Percentiles rank a stretch among this genome's conserved stretches.
Conservation (phyloP, 2,329 filamentous ascomycete genomes). For the Fusarium tricinctum region DNA sequence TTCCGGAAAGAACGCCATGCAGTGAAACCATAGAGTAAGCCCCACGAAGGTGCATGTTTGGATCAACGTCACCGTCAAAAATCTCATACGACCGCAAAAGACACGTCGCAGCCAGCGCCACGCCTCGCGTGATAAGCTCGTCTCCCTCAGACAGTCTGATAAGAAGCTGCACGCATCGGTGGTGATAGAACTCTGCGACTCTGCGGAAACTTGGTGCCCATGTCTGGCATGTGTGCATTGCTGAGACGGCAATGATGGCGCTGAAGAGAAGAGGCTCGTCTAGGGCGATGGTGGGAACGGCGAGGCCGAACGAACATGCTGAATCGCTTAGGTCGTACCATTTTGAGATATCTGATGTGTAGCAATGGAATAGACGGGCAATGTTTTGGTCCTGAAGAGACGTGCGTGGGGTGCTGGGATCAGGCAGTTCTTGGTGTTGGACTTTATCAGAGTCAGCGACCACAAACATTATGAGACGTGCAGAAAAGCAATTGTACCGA, state of each 20-base stretch:
- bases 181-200: conserved; percentile 58
- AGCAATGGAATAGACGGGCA: conserved; percentile 57
- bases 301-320: conserved; percentile 52
- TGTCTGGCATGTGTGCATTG: conserved; percentile 57
- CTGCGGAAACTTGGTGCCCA: conserved; percentile 46
- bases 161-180: conserved; percentile 56
- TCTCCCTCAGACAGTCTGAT: conserved; percentile 55
- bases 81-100: conserved; percentile 65
- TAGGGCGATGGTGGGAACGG: conserved; percentile 56
- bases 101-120: conserved; percentile 62
- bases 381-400: conserved; percentile 52
- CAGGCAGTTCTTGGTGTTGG: conserved; percentile 21
- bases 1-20: conserved; percentile 41
- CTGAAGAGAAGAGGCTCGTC: conserved; percentile 59
- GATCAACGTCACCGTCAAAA: conserved; percentile 58
- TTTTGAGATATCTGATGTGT: conserved; percentile 56
- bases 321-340: conserved; percentile 65
- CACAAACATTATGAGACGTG: no score
- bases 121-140: conserved; percentile 53
- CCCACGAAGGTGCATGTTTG: conserved; percentile 62
- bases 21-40: conserved; percentile 60
- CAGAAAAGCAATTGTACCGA: no score
- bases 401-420: conserved; percentile 44
- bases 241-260: conserved; percentile 61
- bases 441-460: conserved; percentile 3